A percentile compares a stretch with the other conserved stretches of the same genome.
phyloP scores from a whole-genome alignment of 2,329 filamentous ascomycete species.

The Fusarium oxysporum region DNA sequence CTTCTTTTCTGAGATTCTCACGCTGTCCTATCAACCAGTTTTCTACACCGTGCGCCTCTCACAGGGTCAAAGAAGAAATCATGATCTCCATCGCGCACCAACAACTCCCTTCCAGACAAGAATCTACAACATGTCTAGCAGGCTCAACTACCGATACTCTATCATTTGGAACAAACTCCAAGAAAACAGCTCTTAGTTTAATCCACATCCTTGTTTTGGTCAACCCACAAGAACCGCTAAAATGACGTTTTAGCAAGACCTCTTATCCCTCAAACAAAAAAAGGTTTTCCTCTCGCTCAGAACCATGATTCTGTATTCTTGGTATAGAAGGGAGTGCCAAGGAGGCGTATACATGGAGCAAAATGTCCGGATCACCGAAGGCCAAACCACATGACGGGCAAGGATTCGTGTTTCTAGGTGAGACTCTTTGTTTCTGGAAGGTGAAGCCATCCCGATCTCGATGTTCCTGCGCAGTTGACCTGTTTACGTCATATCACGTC shows the following conservation, averaged over 20 bases:
- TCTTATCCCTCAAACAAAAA: constrained; percentile 7
- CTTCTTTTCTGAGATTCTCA: background rate
- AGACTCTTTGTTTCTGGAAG: constrained; percentile 8
- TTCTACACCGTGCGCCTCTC: constrained; percentile 15
- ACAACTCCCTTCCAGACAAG: background rate
- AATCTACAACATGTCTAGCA: background rate
- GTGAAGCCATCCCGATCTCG: constrained; percentile 29
- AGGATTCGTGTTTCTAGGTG: constrained; percentile 5
- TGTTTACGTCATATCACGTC: constrained; percentile 32
- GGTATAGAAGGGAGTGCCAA: background rate
- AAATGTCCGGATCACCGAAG: constrained; percentile 22
- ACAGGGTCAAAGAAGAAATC: constrained; percentile 4
- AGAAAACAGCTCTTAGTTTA: background rate
- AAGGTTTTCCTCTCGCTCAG: background rate
- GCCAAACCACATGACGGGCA: constrained; percentile 4
- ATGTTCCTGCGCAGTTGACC: constrained; percentile 4
- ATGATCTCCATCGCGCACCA: background rate
- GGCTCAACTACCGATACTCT: background rate
- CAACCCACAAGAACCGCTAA: constrained; percentile 16
- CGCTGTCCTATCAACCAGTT: background rate
- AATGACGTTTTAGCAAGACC: constrained; percentile 23
- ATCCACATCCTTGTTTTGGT: constrained; percentile 7
- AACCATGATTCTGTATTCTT: background rate
- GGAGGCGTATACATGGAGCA: constrained; percentile 16
- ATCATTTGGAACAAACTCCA: constrained; percentile 14